Evolutionary conservation across 78 protist species (phyloP), one percentile per base, ranked within the genome.

Genomic region (Acrasis kona): DNA sequence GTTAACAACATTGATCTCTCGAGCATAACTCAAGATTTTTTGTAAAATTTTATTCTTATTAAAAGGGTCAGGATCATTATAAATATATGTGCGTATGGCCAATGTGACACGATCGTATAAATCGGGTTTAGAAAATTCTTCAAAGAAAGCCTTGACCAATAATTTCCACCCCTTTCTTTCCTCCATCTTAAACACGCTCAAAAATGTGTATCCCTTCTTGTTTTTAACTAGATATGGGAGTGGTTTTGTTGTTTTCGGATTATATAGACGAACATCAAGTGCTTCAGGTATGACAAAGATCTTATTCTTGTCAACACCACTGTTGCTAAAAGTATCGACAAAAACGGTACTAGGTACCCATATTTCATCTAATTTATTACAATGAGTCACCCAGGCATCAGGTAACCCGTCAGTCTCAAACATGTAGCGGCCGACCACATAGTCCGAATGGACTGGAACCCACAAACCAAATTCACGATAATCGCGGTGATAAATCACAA

Each of bases 341-440:
- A 76, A 64, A 37, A 79, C 77, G 8, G 32, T 0, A 19, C 86
- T 57, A 19, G 87, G 87, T 40, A 84, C 87, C 87, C 87, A 84
- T 10, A 84, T 74, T 12, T 84, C 87, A 39, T 84, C 87, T 5
- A 64, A 36, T 28, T 34, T 29, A 7, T 74, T n/a, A n/a, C n/a
- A n/a, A n/a, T n/a, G n/a, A n/a, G n/a, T n/a, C n/a, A n/a, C n/a
- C n/a, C n/a, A n/a, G n/a, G n/a, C n/a, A n/a, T n/a, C n/a, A n/a
- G n/a, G n/a, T n/a, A n/a, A n/a, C n/a, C n/a, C n/a, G n/a, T n/a
- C n/a, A n/a, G n/a, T n/a, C n/a, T n/a, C n/a, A n/a, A n/a, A n/a
- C n/a, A n/a, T n/a, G n/a, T n/a, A n/a, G n/a, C n/a, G n/a, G n/a
- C n/a, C n/a, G n/a, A n/a, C n/a, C n/a, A n/a, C n/a, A n/a, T n/a